Conservation (phyloP, 2,329 filamentous ascomycete genomes). For the Diatrype stigma region DNA sequence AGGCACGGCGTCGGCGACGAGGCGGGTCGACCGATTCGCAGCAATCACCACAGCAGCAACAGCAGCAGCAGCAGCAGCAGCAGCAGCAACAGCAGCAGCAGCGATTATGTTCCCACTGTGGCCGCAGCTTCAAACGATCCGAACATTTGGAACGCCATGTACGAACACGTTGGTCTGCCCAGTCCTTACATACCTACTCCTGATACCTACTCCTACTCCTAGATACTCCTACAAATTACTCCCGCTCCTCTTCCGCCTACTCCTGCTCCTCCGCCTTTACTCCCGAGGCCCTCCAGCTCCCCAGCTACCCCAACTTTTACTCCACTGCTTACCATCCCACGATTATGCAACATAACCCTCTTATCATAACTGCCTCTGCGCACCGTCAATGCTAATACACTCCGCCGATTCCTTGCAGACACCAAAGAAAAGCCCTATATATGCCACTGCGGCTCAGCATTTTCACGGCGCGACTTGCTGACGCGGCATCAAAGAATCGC, state of each 20-base stretch:
- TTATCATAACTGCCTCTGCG: background rate
- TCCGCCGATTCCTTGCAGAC: constrained; percentile 25
- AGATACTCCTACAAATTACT: constrained; percentile 4
- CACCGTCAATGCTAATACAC: background rate
- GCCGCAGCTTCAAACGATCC: constrained; percentile 40
- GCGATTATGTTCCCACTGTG: constrained; percentile 36
- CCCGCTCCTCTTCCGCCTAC: constrained; percentile 8
- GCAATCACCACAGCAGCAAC: background rate
- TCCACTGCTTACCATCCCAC: constrained; percentile 5
- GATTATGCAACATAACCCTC: background rate
- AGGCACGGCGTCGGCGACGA: constrained; percentile 25
- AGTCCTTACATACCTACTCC: constrained; percentile 17
- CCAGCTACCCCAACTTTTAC: constrained; percentile 3
- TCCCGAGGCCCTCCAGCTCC: too few relatives aligned
- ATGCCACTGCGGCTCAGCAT: constrained; percentile 40
- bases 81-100: constrained; percentile 13
- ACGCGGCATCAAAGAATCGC: constrained; percentile 40
- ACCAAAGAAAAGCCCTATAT: constrained; percentile 45
- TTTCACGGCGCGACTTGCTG: constrained; percentile 40
- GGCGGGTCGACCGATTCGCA: constrained; percentile 21
- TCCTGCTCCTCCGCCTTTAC: constrained; percentile 16
- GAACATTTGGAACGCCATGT: constrained; percentile 44
- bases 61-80: background rate
- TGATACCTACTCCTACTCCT: constrained; percentile 5
- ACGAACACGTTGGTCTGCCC: constrained; percentile 39